Conservation (phyloP, 2,329 filamentous ascomycete genomes). For the Aspergillus transmontanensis region DNA sequence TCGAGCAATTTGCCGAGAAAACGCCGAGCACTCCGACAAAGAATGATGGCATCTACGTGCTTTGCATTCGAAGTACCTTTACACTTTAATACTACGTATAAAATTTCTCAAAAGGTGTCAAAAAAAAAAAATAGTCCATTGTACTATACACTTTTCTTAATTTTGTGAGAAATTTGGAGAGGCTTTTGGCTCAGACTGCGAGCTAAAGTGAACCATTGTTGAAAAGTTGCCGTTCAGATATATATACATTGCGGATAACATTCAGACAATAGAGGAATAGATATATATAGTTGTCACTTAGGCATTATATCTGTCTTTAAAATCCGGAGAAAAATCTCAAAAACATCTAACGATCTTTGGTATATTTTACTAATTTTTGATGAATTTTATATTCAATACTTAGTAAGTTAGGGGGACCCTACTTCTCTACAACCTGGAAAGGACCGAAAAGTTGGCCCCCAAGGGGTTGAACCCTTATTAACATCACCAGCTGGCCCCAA, state of each 20-base stretch:
- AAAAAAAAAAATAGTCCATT: background rate
- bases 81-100: background rate
- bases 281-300: background rate
- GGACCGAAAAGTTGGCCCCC: too few species aligned
- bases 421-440: background rate
- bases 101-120: background rate
- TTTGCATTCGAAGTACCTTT: background rate
- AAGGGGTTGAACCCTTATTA: background rate
- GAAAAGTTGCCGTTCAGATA: background rate
- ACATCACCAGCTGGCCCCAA: background rate
- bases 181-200: background rate
- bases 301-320: background rate
- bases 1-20: background rate
- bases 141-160: fast-evolving
- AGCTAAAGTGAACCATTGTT: background rate
- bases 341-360: background rate
- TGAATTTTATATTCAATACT: background rate
- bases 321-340: background rate
- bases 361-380: background rate
- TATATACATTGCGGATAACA: background rate
- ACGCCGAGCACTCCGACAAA: background rate
- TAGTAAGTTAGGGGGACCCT: background rate
- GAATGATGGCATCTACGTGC: too few species aligned
- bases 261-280: background rate
- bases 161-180: too few species aligned